Evolutionary conservation across 2,329 filamentous ascomycete species (phyloP).

Genomic region (Colletotrichum incanum): DNA sequence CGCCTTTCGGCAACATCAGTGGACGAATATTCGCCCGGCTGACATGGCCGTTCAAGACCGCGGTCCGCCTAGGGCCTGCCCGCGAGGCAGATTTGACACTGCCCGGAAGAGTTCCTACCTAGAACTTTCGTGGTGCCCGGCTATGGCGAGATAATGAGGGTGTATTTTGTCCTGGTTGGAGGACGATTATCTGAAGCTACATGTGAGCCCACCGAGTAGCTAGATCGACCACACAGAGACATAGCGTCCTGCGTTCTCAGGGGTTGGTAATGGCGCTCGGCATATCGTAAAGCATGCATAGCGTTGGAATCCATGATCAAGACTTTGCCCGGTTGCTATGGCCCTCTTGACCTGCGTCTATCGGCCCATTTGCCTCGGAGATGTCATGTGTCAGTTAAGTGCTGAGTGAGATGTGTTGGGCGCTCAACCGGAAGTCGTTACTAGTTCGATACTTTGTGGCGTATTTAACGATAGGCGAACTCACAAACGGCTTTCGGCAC

Average conservation of each 20-base stretch:
- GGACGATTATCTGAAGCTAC: background rate
- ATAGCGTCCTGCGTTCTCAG: background rate
- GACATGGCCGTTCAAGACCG: background rate
- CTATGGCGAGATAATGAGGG: background rate
- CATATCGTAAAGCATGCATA: background rate
- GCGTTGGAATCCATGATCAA: background rate
- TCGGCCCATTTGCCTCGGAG: no score
- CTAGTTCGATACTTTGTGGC: no score
- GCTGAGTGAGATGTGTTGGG: no score
- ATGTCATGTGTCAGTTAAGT: no score
- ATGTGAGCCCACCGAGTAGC: background rate
- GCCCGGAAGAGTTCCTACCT: background rate
- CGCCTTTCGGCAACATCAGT: background rate
- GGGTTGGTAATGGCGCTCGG: background rate
- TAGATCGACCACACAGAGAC: background rate
- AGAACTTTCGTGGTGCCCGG: background rate
- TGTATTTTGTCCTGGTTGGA: background rate
- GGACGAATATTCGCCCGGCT: constrained; percentile 4
- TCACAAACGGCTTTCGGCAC: no score
- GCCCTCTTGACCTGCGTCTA: no score
- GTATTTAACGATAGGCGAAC: no score
- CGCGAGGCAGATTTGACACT: background rate
- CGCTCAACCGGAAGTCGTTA: no score
- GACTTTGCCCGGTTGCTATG: no score
- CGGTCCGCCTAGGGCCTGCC: background rate